phyloP scores from a whole-genome alignment of 345 rosid species.

The Psidium guajava region DNA sequence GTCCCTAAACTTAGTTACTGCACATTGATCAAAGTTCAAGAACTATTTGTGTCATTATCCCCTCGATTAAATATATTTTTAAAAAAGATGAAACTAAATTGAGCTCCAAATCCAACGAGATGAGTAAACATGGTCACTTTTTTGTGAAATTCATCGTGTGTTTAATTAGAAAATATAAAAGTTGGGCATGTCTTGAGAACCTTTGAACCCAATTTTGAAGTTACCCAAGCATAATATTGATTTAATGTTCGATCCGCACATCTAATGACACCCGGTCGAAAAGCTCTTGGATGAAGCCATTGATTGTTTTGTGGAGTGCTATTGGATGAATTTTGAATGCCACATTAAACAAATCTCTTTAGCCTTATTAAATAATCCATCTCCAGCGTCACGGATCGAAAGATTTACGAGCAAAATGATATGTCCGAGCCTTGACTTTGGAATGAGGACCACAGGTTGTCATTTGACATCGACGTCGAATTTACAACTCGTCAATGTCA shows the following conservation, averaged over 20 bases:
- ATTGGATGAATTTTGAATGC: neutral
- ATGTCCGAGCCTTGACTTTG: accelerated
- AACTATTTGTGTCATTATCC: too few species aligned
- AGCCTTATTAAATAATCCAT: neutral
- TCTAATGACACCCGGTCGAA: neutral
- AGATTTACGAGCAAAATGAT: neutral
- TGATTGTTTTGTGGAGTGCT: neutral
- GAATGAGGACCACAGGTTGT: accelerated
- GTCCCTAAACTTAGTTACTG: too few species aligned
- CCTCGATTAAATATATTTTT: neutral
- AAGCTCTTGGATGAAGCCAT: neutral
- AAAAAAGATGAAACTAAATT: neutral
- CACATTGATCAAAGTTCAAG: too few species aligned
- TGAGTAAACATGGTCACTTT: neutral
- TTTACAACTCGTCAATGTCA: neutral
- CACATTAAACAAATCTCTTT: neutral
- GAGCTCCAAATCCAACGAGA: neutral
- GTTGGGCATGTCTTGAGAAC: neutral
- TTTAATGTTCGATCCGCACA: neutral
- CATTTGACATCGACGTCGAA: neutral
- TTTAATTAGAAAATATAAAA: neutral
- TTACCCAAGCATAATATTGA: neutral
- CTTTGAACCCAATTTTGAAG: neutral
- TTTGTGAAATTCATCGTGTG: neutral
- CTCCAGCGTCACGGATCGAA: accelerated